Percentiles rank a stretch among this genome's conserved stretches.
Conservation (phyloP, 768 basidiomycete genomes). For the Tulasnella sp. region DNA sequence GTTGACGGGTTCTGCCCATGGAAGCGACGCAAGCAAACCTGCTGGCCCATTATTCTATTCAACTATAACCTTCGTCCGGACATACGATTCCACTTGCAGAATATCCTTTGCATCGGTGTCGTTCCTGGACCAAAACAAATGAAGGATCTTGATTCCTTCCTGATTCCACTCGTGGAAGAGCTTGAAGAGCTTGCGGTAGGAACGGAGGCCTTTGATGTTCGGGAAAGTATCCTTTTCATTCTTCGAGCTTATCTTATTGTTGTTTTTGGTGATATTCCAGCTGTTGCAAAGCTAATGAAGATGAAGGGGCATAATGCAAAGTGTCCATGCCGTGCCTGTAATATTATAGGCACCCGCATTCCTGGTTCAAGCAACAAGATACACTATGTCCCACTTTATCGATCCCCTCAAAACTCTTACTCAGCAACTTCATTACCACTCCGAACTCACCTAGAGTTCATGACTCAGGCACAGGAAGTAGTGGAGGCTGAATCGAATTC, state of each 20-base stretch:
- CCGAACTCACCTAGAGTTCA: conserved; percentile 25
- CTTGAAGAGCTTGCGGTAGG: conserved; percentile 27
- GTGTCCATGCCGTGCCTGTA: conserved; percentile 30
- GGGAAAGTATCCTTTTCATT: conserved; percentile 20
- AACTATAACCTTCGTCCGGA: conserved; percentile 35
- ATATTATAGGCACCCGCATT: conserved; percentile 24
- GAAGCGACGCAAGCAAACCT: conserved; percentile 25
- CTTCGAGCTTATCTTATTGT: conserved; percentile 25
- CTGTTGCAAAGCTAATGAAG: conserved; percentile 25
- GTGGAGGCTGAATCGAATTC: conserved; percentile 20
- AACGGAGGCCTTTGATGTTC: conserved; percentile 24
- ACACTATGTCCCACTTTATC: conserved; percentile 19
- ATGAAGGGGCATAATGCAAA: conserved; percentile 35
- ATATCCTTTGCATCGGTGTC: conserved; percentile 31
- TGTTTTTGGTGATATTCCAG: conserved; percentile 27
- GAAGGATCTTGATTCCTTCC: conserved; percentile 30
- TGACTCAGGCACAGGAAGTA: conserved; percentile 22
- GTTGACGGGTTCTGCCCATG: conserved; percentile 35
- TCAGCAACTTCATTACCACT: conserved; percentile 26
- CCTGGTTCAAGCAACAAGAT: conserved; percentile 17
- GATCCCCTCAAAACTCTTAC: not conserved
- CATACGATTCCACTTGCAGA: conserved; percentile 25
- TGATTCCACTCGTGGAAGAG: conserved; percentile 29
- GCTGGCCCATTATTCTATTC: conserved; percentile 33
- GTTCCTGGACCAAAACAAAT: conserved; percentile 37